phyloP scores from a whole-genome alignment of 805 yeast species.

The Lachancea thermotolerans region DNA sequence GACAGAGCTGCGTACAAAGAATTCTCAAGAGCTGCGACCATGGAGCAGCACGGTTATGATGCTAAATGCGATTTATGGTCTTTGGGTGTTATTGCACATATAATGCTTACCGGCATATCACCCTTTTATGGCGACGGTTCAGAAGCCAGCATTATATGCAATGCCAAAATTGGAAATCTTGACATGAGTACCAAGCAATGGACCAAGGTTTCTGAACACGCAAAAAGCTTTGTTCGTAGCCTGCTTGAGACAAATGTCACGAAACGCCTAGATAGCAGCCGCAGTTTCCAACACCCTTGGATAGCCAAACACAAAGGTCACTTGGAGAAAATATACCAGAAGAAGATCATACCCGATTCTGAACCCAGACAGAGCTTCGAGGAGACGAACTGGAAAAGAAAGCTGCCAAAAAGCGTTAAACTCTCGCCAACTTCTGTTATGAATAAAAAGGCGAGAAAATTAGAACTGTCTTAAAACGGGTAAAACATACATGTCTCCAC shows the following conservation, averaged over 20 bases:
- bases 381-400: conserved; percentile 20
- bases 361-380: not conserved
- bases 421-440: not conserved
- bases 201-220: conserved; percentile 35
- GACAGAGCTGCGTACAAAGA: conserved; percentile 24
- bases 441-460: conserved; percentile 1
- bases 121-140: conserved; percentile 51
- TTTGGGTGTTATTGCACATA: conserved; percentile 52
- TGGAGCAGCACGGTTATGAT: conserved; percentile 39
- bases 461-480: not conserved
- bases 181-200: conserved; percentile 38
- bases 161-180: conserved; percentile 37
- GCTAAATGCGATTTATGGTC: conserved; percentile 66
- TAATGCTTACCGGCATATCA: conserved; percentile 55
- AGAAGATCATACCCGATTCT: conserved; percentile 21
- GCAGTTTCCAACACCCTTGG: conserved; percentile 45
- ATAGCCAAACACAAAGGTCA: conserved; percentile 34
- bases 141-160: conserved; percentile 35
- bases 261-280: conserved; percentile 33
- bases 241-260: conserved; percentile 36
- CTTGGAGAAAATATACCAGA: conserved; percentile 33
- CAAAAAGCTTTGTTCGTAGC: conserved; percentile 40
- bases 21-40: conserved; percentile 24
- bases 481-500: not conserved
- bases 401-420: conserved; percentile 19